These are phyloP conservation scores for Starmera amethionina DNA, from an alignment of 805 yeast species.

Conservation along the genomic window DNA sequence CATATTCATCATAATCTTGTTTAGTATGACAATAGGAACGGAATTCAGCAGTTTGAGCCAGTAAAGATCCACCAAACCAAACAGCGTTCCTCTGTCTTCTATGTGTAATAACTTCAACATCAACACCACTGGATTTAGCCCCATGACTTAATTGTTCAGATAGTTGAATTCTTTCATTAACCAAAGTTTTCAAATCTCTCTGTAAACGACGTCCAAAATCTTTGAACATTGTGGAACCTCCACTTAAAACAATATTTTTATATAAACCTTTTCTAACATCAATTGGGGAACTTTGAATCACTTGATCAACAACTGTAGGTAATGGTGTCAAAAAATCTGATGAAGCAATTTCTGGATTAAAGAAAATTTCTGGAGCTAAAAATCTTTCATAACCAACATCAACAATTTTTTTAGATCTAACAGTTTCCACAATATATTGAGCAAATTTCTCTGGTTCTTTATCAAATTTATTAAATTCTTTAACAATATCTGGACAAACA, in stretches of 20 bases:
- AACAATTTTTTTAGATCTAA: slow-evolving; percentile 54
- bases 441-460: slow-evolving; percentile 91
- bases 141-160: slow-evolving; percentile 65
- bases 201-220: slow-evolving; percentile 97
- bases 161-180: slow-evolving; percentile 75
- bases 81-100: slow-evolving; percentile 98
- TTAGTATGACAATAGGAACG: slow-evolving; percentile 94
- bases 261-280: slow-evolving; percentile 96
- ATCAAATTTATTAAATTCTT: slow-evolving; percentile 91
- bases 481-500: slow-evolving; percentile 95
- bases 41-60: slow-evolving; percentile 96
- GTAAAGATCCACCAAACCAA: slow-evolving; percentile 97
- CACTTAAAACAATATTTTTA: slow-evolving; percentile 90
- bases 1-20: slow-evolving; percentile 94
- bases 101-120: slow-evolving; percentile 93
- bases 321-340: slow-evolving; percentile 93
- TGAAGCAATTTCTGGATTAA: slow-evolving; percentile 95
- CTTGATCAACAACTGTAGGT: slow-evolving; percentile 93
- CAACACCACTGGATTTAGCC: slow-evolving; percentile 82
- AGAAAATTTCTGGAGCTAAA: slow-evolving; percentile 97
- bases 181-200: slow-evolving; percentile 82
- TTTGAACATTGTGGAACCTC: slow-evolving; percentile 98
- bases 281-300: slow-evolving; percentile 90
- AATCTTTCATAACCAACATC: slow-evolving; percentile 98
- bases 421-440: slow-evolving; percentile 77